Conservation (phyloP, 306 rosid genomes). For the Lotus japonicus region DNA sequence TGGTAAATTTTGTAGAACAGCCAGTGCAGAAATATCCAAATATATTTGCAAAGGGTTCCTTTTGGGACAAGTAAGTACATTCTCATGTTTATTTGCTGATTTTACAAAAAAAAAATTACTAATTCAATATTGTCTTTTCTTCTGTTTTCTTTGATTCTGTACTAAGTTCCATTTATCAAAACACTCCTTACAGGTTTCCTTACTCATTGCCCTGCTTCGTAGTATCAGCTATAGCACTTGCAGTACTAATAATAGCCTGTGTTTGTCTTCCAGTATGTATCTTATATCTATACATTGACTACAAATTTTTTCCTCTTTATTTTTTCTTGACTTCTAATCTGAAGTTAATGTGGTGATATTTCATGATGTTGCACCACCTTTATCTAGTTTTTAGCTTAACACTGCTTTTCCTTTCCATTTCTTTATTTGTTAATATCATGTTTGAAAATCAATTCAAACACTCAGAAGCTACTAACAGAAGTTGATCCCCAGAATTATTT, state of each 20-base stretch:
- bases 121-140: neutral
- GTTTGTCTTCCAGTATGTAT: constrained; percentile 43
- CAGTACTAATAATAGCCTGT: constrained; percentile 23
- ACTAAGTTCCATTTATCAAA: constrained; percentile 10
- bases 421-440: too few species aligned
- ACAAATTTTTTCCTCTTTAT: neutral
- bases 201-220: constrained; percentile 33
- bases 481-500: too few species aligned
- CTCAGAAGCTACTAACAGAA: too few species aligned
- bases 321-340: neutral
- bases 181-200: constrained; percentile 28
- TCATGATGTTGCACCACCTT: neutral
- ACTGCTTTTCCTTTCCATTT: too few species aligned
- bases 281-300: neutral
- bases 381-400: neutral
- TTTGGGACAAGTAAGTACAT: constrained; percentile 66
- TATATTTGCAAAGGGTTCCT: constrained; percentile 50
- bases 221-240: constrained; percentile 29
- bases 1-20: constrained; percentile 31
- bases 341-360: neutral
- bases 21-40: constrained; percentile 72
- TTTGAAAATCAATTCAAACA: neutral
- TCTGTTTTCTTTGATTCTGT: neutral
- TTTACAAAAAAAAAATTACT: neutral
- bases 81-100: neutral